Conservation (phyloP, 1,284 basidiomycete genomes). For the Microbotryomycetes sp. region DNA sequence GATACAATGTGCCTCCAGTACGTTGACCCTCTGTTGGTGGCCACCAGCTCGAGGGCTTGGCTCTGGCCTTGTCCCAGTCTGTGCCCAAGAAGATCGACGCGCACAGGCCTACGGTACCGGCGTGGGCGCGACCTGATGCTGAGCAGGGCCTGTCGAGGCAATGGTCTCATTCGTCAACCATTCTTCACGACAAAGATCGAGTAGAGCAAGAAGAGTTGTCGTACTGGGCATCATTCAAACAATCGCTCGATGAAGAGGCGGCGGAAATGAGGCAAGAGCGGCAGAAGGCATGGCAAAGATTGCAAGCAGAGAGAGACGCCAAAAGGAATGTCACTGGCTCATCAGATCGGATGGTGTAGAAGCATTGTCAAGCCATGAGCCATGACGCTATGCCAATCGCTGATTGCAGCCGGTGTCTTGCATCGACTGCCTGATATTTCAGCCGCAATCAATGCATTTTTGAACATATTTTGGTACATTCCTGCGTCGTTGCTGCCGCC, state of each 20-base stretch:
- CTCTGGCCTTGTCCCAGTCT: neutral
- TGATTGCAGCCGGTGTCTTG: too few species aligned
- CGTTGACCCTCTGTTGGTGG: neutral
- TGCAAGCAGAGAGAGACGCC: too few species aligned
- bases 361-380: too few species aligned
- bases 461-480: too few species aligned
- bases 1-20: neutral
- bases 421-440: too few species aligned
- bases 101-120: neutral
- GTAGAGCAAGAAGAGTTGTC: constrained; percentile 12
- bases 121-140: neutral
- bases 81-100: neutral
- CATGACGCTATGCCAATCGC: too few species aligned
- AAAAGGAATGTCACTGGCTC: too few species aligned
- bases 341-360: too few species aligned
- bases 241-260: constrained; percentile 26
- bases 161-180: too few species aligned
- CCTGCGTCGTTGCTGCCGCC: too few species aligned
- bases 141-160: too few species aligned
- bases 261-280: constrained; percentile 3
- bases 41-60: neutral
- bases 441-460: too few species aligned
- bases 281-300: neutral
- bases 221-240: constrained; percentile 23
- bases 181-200: neutral